phyloP scores from a whole-genome alignment of 2,329 filamentous ascomycete genomes.

The Ophiostoma tasmaniense region DNA sequence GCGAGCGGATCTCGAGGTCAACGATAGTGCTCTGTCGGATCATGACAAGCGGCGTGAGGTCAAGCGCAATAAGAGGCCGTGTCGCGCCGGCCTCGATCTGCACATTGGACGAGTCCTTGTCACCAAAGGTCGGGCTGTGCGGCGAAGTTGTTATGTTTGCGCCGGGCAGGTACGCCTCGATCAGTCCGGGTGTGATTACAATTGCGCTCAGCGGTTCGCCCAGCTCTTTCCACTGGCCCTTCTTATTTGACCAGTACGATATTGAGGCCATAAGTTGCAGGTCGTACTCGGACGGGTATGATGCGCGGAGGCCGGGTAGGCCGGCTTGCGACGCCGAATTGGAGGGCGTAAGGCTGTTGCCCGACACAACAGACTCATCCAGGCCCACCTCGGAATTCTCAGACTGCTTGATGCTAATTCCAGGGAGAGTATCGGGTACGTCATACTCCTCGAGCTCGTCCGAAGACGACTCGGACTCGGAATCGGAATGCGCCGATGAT shows the following conservation, averaged over 20 bases:
- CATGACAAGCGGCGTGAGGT: conserved; percentile 84
- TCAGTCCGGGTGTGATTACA: conserved; percentile 48
- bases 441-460: conserved; percentile 54
- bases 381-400: conserved; percentile 29
- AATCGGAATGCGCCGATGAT: conserved; percentile 47
- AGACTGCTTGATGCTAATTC: conserved; percentile 45
- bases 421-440: conserved; percentile 50
- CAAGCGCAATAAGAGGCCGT: conserved; percentile 57
- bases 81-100: conserved; percentile 27
- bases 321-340: conserved; percentile 71
- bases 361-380: conserved; percentile 36
- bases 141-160: neutral
- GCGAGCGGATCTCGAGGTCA: conserved; percentile 88
- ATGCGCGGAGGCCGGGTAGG: conserved; percentile 47
- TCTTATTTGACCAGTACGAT: conserved; percentile 54
- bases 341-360: conserved; percentile 64
- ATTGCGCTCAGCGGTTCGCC: conserved; percentile 44
- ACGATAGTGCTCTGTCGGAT: conserved; percentile 84
- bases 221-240: conserved; percentile 52
- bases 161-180: conserved; percentile 36
- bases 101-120: conserved; percentile 19
- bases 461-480: conserved; percentile 37
- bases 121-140: conserved; percentile 10
- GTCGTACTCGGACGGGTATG: conserved; percentile 33
- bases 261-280: conserved; percentile 45